Conservation (phyloP, 2,329 filamentous ascomycete species). For the Cladosporium sp. region DNA sequence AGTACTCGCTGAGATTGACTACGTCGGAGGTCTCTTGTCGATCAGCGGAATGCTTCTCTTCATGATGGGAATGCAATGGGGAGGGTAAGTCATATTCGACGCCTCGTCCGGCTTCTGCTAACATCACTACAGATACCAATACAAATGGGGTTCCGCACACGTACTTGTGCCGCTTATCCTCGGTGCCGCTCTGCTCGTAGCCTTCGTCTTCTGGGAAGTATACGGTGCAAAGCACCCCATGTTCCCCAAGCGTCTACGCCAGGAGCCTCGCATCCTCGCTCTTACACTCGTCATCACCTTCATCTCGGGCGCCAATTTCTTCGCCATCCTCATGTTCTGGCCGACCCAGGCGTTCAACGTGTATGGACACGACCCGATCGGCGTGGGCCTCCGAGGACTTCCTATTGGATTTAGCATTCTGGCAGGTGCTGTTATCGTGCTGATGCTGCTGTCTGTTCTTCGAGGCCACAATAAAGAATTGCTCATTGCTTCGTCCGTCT, state of each 20-base stretch:
- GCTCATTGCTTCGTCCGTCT: conserved; percentile 58
- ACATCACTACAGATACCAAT: conserved; percentile 25
- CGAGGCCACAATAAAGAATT: conserved; percentile 61
- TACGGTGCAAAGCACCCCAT: conserved; percentile 36
- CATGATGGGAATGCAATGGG: conserved; percentile 46
- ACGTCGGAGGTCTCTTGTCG: conserved; percentile 53
- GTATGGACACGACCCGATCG: conserved; percentile 57
- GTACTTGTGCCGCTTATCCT: conserved; percentile 38
- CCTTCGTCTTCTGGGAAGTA: conserved; percentile 37
- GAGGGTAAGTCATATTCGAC: conserved; percentile 3
- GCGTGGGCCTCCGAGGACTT: conserved; percentile 64
- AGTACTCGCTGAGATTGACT: conserved; percentile 52
- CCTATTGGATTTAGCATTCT: conserved; percentile 66
- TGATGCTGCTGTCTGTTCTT: conserved; percentile 58
- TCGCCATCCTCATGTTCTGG: conserved; percentile 57
- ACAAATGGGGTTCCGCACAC: conserved; percentile 35
- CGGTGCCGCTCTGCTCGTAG: conserved; percentile 34
- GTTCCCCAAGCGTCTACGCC: conserved; percentile 35
- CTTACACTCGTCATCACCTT: conserved; percentile 43
- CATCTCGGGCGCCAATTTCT: conserved; percentile 43
- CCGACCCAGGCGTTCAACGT: conserved; percentile 52
- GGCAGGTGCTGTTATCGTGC: conserved; percentile 58
- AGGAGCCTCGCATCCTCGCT: conserved; percentile 38
- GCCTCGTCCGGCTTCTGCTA: neutral
- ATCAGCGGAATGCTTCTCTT: conserved; percentile 54